These are phyloP conservation scores for Hanseniaspora hatyaiensis DNA, from an alignment of 805 yeast genomes.

Conservation along the genomic window DNA sequence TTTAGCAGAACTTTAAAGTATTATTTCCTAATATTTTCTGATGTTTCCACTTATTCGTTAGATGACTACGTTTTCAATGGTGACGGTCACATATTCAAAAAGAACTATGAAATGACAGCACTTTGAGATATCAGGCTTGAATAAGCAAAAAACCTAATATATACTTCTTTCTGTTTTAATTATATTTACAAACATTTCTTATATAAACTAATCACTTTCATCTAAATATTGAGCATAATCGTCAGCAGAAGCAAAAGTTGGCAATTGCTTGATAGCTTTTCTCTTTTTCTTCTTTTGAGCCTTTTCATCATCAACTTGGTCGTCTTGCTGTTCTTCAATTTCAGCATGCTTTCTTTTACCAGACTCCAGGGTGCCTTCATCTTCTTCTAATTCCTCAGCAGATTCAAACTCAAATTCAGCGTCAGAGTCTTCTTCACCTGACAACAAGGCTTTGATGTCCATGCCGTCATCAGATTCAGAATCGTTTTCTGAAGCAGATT, in stretches of 20 bases:
- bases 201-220: slow-evolving; percentile 38
- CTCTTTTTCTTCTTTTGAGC: slow-evolving; percentile 34
- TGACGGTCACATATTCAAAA: slow-evolving; percentile 47
- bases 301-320: slow-evolving; percentile 21
- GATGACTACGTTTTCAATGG: slow-evolving; percentile 49
- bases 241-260: slow-evolving; percentile 79
- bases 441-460: slow-evolving; percentile 18
- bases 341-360: slow-evolving; percentile 30
- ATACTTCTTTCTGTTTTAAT: neutral
- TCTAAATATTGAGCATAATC: slow-evolving; percentile 66
- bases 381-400: slow-evolving; percentile 28
- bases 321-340: slow-evolving; percentile 25
- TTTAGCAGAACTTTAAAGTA: slow-evolving; percentile 50
- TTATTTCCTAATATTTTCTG: slow-evolving; percentile 40
- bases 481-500: slow-evolving; percentile 17
- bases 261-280: slow-evolving; percentile 53
- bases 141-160: neutral
- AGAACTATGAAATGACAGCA: neutral
- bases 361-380: slow-evolving; percentile 20
- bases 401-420: slow-evolving; percentile 24
- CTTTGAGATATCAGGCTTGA: too few relatives aligned
- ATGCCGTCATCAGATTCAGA: slow-evolving; percentile 20
- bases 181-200: neutral
- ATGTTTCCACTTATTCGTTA: slow-evolving; percentile 33
- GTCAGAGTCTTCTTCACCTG: slow-evolving; percentile 17